These are phyloP conservation scores for Lineolata rhizophorae DNA, from an alignment of 495 filamentous ascomycete genomes.

Conservation along the genomic window DNA sequence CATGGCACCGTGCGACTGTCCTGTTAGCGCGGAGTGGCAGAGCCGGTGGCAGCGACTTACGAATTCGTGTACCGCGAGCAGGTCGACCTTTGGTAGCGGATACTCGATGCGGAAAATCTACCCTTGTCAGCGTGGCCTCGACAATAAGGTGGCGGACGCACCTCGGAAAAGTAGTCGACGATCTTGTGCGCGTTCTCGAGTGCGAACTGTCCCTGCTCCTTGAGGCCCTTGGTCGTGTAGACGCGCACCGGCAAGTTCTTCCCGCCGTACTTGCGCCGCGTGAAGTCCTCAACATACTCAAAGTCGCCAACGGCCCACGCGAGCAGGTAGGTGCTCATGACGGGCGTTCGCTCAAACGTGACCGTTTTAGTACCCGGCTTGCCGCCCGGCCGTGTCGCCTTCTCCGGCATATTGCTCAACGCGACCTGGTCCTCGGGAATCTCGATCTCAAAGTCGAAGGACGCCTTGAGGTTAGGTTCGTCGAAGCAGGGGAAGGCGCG, in stretches of 20 bases:
- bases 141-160: conserved; percentile 6
- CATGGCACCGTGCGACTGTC: conserved; percentile 49
- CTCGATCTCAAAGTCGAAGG: conserved; percentile 82
- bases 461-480: conserved; percentile 89
- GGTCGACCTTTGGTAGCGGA: conserved; percentile 83
- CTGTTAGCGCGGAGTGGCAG: neutral
- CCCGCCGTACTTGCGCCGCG: conserved; percentile 69
- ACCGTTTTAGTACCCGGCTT: conserved; percentile 51
- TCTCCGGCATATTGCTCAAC: conserved; percentile 84
- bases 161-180: conserved; percentile 86
- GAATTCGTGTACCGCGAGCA: conserved; percentile 94
- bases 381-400: conserved; percentile 28
- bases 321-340: conserved; percentile 89
- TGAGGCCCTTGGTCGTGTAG: conserved; percentile 78
- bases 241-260: conserved; percentile 81
- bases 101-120: conserved; percentile 80
- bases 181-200: conserved; percentile 70
- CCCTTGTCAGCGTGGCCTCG: neutral
- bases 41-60: conserved; percentile 23
- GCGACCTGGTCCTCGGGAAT: conserved; percentile 70
- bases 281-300: conserved; percentile 82
- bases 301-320: conserved; percentile 97
- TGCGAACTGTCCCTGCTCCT: conserved; percentile 71
- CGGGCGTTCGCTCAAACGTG: conserved; percentile 62
- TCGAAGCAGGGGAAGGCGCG: conserved; percentile 95